Conservation (phyloP, 768 basidiomycete species). For the Suillus variegatus region DNA sequence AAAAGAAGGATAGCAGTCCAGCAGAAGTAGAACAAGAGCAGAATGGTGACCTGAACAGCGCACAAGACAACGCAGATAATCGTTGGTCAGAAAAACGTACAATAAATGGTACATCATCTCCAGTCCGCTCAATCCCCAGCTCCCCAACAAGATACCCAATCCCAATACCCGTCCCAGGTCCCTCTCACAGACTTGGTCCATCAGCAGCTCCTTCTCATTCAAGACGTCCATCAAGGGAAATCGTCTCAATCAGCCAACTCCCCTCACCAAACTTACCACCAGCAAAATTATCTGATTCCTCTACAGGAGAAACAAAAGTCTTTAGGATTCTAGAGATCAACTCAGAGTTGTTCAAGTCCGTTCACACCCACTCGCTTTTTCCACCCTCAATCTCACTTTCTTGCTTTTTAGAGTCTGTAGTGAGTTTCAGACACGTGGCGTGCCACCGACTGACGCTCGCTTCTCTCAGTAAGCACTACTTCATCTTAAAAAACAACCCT, state of each 20-base stretch:
- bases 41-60: slow-evolving; percentile 18
- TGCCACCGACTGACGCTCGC: slow-evolving; percentile 46
- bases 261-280: slow-evolving; percentile 26
- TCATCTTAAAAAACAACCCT: not conserved
- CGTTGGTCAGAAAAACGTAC: slow-evolving; percentile 18
- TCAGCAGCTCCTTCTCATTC: slow-evolving; percentile 28
- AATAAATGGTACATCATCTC: slow-evolving; percentile 24
- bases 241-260: slow-evolving; percentile 28
- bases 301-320: slow-evolving; percentile 49
- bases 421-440: slow-evolving; percentile 57
- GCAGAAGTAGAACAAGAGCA: slow-evolving; percentile 33
- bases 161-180: slow-evolving; percentile 20
- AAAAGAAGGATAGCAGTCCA: slow-evolving; percentile 17
- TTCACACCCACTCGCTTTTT: slow-evolving; percentile 11
- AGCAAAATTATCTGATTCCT: slow-evolving; percentile 14
- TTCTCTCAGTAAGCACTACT: slow-evolving; percentile 55
- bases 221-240: slow-evolving; percentile 26
- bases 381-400: slow-evolving; percentile 9
- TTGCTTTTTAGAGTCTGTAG: slow-evolving; percentile 51
- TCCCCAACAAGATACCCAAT: not conserved
- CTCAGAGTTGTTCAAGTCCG: slow-evolving; percentile 66
- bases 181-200: slow-evolving; percentile 19
- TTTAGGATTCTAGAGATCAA: slow-evolving; percentile 67
- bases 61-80: slow-evolving; percentile 13
- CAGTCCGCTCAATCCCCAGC: slow-evolving; percentile 14